Conservation (phyloP, 129 eudicot species). For the Kitagawia praeruptora region DNA sequence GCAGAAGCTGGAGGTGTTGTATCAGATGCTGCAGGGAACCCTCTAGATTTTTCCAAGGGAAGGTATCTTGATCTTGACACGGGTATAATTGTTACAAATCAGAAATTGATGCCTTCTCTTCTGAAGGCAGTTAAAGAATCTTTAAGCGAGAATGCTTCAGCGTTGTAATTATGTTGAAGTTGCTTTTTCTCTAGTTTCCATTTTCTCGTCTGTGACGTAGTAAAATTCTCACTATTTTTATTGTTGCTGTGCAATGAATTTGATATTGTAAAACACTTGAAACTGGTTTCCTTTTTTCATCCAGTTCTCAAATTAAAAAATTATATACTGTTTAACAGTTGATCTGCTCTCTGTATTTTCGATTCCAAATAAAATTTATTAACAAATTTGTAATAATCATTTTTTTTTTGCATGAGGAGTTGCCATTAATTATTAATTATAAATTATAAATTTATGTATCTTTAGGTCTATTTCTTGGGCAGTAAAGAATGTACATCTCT, state of each 20-base stretch:
- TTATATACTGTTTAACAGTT: neutral
- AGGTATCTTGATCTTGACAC: constrained; percentile 80
- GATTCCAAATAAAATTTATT: neutral
- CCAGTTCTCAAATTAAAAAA: neutral
- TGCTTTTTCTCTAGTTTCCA: neutral
- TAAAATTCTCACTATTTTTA: neutral
- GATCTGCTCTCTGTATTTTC: neutral
- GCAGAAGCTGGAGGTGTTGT: constrained; percentile 97
- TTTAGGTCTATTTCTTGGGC: too few species aligned
- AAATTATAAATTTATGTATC: too few species aligned
- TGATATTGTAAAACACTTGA: neutral
- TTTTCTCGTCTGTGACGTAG: neutral
- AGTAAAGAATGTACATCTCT: too few species aligned
- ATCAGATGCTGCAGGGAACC: constrained; percentile 79
- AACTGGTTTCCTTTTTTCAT: neutral
- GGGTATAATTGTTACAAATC: constrained; percentile 77
- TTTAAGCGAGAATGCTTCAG: constrained; percentile 46
- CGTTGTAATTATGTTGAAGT: constrained; percentile 21
- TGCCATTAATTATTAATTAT: too few species aligned
- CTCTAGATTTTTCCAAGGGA: constrained; percentile 90
- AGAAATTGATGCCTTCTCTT: constrained; percentile 73
- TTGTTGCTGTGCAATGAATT: too few species aligned
- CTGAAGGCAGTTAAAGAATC: constrained; percentile 85
- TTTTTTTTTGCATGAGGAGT: neutral
- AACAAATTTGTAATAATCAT: too few species aligned